Conservation (phyloP, 352 stramenopile species). For the Aphanomyces astaci region DNA sequence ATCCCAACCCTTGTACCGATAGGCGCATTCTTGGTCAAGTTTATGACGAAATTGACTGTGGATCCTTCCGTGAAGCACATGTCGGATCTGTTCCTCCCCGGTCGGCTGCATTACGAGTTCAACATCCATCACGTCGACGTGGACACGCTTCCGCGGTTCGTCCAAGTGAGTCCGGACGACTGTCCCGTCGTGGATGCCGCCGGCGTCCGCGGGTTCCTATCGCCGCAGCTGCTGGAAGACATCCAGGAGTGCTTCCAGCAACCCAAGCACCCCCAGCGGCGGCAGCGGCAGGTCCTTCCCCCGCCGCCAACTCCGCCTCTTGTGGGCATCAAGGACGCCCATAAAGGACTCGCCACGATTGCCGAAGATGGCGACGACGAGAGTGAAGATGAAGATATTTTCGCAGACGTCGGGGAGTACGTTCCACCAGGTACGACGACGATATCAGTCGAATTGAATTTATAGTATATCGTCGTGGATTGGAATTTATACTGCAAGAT, state of each 20-base stretch:
- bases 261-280: neutral
- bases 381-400: slow-evolving; percentile 64
- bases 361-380: slow-evolving; percentile 24
- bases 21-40: neutral
- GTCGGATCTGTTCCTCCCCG: slow-evolving; percentile 65
- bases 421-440: slow-evolving; percentile 63
- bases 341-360: neutral
- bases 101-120: slow-evolving; percentile 72
- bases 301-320: neutral
- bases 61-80: neutral
- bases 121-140: slow-evolving; percentile 34
- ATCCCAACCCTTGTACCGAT: neutral
- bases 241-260: slow-evolving; percentile 33
- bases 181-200: slow-evolving; percentile 45
- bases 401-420: slow-evolving; percentile 60
- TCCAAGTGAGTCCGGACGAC: slow-evolving; percentile 69
- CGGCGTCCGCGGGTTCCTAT: slow-evolving; percentile 44
- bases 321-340: too few relatives aligned
- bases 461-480: too few relatives aligned
- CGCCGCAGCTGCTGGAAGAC: slow-evolving; percentile 37
- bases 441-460: too few relatives aligned
- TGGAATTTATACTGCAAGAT: too few relatives aligned
- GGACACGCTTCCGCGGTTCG: slow-evolving; percentile 47
- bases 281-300: neutral
- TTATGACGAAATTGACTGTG: neutral